Conservation (phyloP, 176 grass and related monocot species). For the Cenchrus purpureus region DNA sequence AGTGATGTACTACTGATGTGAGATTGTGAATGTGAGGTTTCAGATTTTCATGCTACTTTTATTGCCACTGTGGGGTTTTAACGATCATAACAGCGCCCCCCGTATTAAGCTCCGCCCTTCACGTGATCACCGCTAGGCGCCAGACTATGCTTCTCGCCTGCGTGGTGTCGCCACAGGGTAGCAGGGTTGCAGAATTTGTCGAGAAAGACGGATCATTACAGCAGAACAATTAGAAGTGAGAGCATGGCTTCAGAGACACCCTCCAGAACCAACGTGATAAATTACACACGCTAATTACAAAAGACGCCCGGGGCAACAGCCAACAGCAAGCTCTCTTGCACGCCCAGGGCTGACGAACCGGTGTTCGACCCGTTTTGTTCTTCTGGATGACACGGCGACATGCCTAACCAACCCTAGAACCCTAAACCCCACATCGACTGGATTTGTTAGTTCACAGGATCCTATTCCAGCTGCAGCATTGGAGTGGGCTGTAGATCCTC, state of each 20-base stretch:
- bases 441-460: neutral
- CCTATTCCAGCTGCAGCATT: conserved; percentile 13
- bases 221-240: neutral
- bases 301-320: neutral
- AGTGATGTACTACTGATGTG: conserved; percentile 22
- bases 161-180: too few species aligned
- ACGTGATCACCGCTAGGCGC: too few species aligned
- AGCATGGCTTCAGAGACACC: neutral
- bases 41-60: neutral
- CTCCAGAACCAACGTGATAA: neutral
- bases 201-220: neutral
- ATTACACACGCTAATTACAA: conserved; percentile 12
- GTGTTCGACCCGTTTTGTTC: neutral
- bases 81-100: too few species aligned
- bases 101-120: too few species aligned
- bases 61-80: neutral
- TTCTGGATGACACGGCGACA: neutral
- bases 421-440: neutral
- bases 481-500: conserved; percentile 13
- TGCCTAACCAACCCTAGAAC: neutral
- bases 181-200: too few species aligned
- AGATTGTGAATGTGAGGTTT: neutral
- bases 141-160: too few species aligned
- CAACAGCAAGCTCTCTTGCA: conserved; percentile 36
- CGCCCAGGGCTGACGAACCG: neutral